These are phyloP conservation scores for Strigomonas culicis DNA, from an alignment of 208 protist species.

Conservation along the genomic window DNA sequence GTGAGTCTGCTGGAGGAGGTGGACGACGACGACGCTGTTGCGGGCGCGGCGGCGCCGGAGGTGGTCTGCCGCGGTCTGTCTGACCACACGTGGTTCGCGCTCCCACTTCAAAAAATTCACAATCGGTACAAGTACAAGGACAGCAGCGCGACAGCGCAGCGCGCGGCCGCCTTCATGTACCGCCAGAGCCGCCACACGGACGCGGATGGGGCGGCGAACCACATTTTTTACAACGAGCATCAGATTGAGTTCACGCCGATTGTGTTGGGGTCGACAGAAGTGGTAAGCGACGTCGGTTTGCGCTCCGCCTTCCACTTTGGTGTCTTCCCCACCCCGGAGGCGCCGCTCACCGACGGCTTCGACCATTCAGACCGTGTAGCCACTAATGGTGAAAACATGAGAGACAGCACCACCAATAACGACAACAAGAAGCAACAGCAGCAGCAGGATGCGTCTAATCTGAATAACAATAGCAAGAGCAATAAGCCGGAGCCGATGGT, in stretches of 20 bases:
- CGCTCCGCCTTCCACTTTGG: slow-evolving; percentile 66
- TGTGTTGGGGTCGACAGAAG: slow-evolving; percentile 59
- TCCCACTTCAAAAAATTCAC: slow-evolving; percentile 38
- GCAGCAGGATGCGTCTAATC: too few relatives aligned
- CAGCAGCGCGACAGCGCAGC: slow-evolving; percentile 20
- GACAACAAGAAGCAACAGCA: too few relatives aligned
- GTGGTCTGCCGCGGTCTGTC: slow-evolving; percentile 44
- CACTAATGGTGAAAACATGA: too few relatives aligned
- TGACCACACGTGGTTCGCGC: slow-evolving; percentile 65
- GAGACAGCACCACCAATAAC: too few relatives aligned
- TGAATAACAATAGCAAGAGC: too few relatives aligned
- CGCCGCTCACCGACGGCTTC: neutral
- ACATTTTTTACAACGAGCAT: too few relatives aligned
- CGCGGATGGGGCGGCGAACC: too few relatives aligned
- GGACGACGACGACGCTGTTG: neutral
- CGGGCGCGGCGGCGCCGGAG: too few relatives aligned
- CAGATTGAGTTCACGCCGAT: slow-evolving; percentile 60
- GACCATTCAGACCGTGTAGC: too few relatives aligned
- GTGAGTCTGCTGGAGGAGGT: slow-evolving; percentile 44
- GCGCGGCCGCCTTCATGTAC: slow-evolving; percentile 25
- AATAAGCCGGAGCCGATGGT: too few relatives aligned
- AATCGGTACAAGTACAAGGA: too few relatives aligned
- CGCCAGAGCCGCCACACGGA: too few relatives aligned
- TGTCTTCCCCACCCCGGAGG: slow-evolving; percentile 30
- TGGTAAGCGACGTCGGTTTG: slow-evolving; percentile 56